phyloP scores from a whole-genome alignment of 2,329 filamentous ascomycete species.

The Alternaria dauci region DNA sequence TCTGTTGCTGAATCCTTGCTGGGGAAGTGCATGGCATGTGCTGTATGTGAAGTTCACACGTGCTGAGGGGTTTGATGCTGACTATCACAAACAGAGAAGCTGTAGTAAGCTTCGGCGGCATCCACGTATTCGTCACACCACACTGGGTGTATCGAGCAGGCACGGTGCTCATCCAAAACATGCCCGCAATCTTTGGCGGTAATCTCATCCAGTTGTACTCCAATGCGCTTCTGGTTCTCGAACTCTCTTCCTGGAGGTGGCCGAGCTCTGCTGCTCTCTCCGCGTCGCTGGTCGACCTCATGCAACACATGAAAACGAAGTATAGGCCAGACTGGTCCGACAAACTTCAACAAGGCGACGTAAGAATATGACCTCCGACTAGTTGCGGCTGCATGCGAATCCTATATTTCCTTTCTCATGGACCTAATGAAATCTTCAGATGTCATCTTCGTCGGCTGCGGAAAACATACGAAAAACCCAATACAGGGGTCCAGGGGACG shows the following conservation, averaged over 20 bases:
- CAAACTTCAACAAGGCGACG: slow-evolving; percentile 36
- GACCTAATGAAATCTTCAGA: slow-evolving; percentile 14
- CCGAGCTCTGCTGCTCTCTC: slow-evolving; percentile 41
- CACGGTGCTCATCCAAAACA: slow-evolving; percentile 44
- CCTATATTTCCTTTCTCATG: slow-evolving; percentile 1
- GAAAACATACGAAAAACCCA: slow-evolving; percentile 7
- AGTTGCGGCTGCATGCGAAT: slow-evolving; percentile 3
- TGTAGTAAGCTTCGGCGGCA: slow-evolving; percentile 41
- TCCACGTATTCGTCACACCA: slow-evolving; percentile 46
- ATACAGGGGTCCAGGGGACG: background rate
- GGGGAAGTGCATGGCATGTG: slow-evolving; percentile 44
- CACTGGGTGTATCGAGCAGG: slow-evolving; percentile 49
- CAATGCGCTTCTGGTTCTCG: slow-evolving; percentile 46
- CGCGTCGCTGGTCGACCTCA: slow-evolving; percentile 40
- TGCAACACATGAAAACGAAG: slow-evolving; percentile 46
- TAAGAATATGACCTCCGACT: slow-evolving; percentile 36
- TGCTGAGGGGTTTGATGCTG: background rate
- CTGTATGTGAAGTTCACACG: slow-evolving; percentile 13
- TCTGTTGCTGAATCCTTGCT: slow-evolving; percentile 43
- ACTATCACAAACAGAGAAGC: slow-evolving; percentile 35
- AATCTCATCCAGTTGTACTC: slow-evolving; percentile 48
- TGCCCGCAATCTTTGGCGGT: slow-evolving; percentile 38
- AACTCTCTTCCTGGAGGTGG: slow-evolving; percentile 47
- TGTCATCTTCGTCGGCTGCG: slow-evolving; percentile 4
- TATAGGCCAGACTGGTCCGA: slow-evolving; percentile 39